These are phyloP conservation scores for Hypoxylon crocopeplum DNA, from an alignment of 495 filamentous ascomycete species.

Conservation along the genomic window DNA sequence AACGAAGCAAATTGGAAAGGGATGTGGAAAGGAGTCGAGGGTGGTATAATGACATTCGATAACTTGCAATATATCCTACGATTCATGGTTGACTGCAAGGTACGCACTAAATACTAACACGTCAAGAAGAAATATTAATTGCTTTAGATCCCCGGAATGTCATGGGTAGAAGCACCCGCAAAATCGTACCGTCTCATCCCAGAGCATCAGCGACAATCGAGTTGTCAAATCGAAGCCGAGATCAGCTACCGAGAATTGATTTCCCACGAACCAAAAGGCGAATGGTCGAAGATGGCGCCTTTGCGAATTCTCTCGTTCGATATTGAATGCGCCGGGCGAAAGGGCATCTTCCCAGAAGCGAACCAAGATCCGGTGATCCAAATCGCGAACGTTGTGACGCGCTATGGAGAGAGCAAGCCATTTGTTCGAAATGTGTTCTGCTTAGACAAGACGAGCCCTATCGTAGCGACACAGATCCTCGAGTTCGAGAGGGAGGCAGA, in stretches of 20 bases:
- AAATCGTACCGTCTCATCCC: slow-evolving; percentile 73
- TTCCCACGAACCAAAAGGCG: slow-evolving; percentile 86
- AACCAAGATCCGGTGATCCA: slow-evolving; percentile 94
- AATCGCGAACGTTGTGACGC: slow-evolving; percentile 96
- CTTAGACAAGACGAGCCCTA: slow-evolving; percentile 85
- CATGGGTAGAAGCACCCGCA: slow-evolving; percentile 89
- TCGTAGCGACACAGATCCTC: slow-evolving; percentile 93
- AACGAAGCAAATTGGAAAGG: slow-evolving; percentile 87
- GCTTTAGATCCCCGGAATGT: slow-evolving; percentile 83
- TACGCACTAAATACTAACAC: slow-evolving; percentile 39
- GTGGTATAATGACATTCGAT: slow-evolving; percentile 84
- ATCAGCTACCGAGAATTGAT: slow-evolving; percentile 83
- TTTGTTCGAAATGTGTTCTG: slow-evolving; percentile 98
- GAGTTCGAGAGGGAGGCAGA: slow-evolving; percentile 79
- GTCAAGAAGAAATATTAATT: slow-evolving; percentile 18
- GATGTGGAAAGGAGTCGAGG: slow-evolving; percentile 78
- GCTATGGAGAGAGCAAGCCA: slow-evolving; percentile 93
- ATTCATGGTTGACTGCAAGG: slow-evolving; percentile 96
- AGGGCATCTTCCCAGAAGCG: slow-evolving; percentile 95
- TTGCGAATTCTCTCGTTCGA: slow-evolving; percentile 93
- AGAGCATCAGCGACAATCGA: slow-evolving; percentile 71
- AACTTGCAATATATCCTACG: slow-evolving; percentile 92
- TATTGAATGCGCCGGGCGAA: slow-evolving; percentile 97
- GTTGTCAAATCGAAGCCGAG: slow-evolving; percentile 92
- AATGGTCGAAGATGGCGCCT: slow-evolving; percentile 99